Conservation (phyloP, 129 eudicot genomes). For the Dittrichia graveolens region DNA sequence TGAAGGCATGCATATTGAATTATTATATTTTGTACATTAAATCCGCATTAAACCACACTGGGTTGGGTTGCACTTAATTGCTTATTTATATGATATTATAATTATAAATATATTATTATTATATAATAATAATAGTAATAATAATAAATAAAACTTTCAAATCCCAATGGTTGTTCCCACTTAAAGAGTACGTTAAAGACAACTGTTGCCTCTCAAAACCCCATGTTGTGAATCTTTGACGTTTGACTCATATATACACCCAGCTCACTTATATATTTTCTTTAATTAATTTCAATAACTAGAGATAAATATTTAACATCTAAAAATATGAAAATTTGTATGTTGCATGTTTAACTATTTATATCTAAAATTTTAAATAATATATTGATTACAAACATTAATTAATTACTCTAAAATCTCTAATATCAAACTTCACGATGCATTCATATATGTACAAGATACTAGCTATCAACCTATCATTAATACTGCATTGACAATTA, state of each 20-base stretch:
- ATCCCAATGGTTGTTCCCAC: conserved; percentile 58
- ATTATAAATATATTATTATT: too few species aligned
- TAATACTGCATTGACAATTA: too few species aligned
- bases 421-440: too few species aligned
- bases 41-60: conserved; percentile 36
- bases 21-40: conserved; percentile 29
- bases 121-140: too few species aligned
- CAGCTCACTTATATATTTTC: not conserved
- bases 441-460: too few species aligned
- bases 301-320: not conserved
- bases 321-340: not conserved
- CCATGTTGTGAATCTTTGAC: conserved; percentile 34
- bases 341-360: not conserved
- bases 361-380: not conserved
- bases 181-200: conserved; percentile 39
- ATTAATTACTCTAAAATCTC: too few species aligned
- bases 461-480: too few species aligned
- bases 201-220: conserved; percentile 39
- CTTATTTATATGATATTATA: not conserved
- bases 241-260: conserved; percentile 26
- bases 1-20: conserved; percentile 8
- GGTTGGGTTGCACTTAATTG: conserved; percentile 35
- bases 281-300: not conserved
- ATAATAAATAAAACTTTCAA: conserved; percentile 31
- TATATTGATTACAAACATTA: not conserved